A percentile compares a stretch with the other conserved stretches of the same genome.
phyloP scores from a whole-genome alignment of 352 stramenopile genomes.

The Globisporangium abappressorium region DNA sequence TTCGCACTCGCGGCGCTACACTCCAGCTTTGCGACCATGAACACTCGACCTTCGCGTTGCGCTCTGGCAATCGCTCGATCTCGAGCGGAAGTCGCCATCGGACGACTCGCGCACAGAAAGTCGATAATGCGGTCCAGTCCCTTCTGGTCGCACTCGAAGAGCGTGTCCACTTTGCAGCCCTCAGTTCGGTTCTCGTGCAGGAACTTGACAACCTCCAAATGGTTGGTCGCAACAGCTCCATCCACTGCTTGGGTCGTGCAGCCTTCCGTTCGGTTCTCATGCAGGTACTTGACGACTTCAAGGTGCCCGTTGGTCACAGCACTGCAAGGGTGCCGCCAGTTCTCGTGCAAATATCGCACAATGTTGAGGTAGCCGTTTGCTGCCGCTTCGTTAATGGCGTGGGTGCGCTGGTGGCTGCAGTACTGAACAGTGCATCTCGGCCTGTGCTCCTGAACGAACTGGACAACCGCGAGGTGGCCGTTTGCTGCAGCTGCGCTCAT shows the following conservation, averaged over 20 bases:
- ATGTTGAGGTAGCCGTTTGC: background rate
- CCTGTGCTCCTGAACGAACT: no score
- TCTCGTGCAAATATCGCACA: background rate
- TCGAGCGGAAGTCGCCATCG: background rate
- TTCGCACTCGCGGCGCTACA: background rate
- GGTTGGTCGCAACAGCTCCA: background rate
- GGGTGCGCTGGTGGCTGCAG: no score
- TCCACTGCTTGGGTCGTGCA: slow-evolving; percentile 17
- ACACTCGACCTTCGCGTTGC: background rate
- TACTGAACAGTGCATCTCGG: no score
- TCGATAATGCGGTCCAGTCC: background rate
- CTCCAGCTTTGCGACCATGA: background rate
- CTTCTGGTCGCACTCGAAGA: slow-evolving; percentile 1
- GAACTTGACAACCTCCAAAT: slow-evolving; percentile 13
- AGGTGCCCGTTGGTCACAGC: slow-evolving; percentile 18
- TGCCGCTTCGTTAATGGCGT: background rate
- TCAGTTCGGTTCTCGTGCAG: slow-evolving; percentile 10
- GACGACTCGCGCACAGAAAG: background rate
- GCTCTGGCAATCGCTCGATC: background rate
- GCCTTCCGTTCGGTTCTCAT: slow-evolving; percentile 24
- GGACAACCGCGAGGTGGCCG: no score
- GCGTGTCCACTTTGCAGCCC: slow-evolving; percentile 8
- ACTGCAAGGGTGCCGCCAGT: background rate
- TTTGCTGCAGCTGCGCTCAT: no score
- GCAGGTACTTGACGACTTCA: slow-evolving; percentile 31